Evolutionary conservation across 805 yeast species (phyloP).

Genomic region (Candida coquimbonensis): DNA sequence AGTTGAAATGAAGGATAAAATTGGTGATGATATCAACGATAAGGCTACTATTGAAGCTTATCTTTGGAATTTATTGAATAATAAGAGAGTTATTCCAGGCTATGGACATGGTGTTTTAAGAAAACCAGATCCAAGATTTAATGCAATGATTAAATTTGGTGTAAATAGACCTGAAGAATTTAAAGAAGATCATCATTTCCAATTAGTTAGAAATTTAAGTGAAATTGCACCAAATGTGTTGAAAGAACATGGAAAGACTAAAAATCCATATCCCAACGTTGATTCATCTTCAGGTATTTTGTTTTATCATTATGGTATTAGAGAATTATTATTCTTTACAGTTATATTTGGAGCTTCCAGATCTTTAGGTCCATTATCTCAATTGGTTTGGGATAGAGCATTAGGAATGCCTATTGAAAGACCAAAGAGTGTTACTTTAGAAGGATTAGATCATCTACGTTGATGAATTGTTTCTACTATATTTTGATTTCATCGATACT

Average conservation of each 20-base stretch:
- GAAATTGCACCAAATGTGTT: slow-evolving; percentile 70
- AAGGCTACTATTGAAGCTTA: slow-evolving; percentile 52
- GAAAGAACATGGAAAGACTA: slow-evolving; percentile 74
- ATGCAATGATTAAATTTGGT: slow-evolving; percentile 68
- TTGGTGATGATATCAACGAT: slow-evolving; percentile 22
- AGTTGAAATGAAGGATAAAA: slow-evolving; percentile 49
- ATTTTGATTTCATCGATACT: no score
- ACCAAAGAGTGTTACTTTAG: slow-evolving; percentile 38
- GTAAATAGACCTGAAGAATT: slow-evolving; percentile 44
- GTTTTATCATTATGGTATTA: slow-evolving; percentile 74
- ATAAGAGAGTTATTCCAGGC: slow-evolving; percentile 79
- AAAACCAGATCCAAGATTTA: slow-evolving; percentile 76
- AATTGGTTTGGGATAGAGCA: slow-evolving; percentile 72
- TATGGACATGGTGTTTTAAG: slow-evolving; percentile 85
- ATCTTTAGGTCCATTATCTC: slow-evolving; percentile 73
- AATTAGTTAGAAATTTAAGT: slow-evolving; percentile 58
- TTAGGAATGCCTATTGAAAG: slow-evolving; percentile 76
- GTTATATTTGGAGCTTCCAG: slow-evolving; percentile 80
- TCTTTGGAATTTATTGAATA: slow-evolving; percentile 64
- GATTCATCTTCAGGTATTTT: slow-evolving; percentile 75
- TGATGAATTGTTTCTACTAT: no score
- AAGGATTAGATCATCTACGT: slow-evolving; percentile 8
- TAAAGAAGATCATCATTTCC: slow-evolving; percentile 51
- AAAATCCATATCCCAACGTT: slow-evolving; percentile 82
- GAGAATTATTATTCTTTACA: slow-evolving; percentile 67